These are phyloP conservation scores for Colletotrichum theobromicola DNA, from an alignment of 2,329 filamentous ascomycete genomes.

Conservation along the genomic window DNA sequence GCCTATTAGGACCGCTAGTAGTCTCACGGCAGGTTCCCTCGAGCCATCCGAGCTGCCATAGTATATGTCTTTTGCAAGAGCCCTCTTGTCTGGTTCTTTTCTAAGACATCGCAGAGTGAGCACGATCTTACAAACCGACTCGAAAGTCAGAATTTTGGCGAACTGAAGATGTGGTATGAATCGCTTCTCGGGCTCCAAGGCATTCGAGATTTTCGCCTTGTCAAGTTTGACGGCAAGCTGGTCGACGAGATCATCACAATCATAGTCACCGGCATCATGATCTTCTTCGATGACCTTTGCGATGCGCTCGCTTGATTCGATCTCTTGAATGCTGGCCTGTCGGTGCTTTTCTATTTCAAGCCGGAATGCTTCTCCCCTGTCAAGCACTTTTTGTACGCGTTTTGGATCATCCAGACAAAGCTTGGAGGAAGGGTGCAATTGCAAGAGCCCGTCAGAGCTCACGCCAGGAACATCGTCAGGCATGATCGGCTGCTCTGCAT, in stretches of 20 bases:
- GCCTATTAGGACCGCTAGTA: background rate
- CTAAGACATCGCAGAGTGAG: background rate
- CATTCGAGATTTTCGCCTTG: background rate
- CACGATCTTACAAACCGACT: background rate
- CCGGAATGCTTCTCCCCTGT: background rate
- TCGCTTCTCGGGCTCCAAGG: background rate
- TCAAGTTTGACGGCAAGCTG: background rate
- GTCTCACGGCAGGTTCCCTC: background rate
- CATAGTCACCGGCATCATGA: no score
- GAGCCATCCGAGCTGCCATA: background rate
- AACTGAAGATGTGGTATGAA: background rate
- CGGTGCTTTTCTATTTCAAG: background rate
- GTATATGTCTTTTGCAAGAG: background rate
- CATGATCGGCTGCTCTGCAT: background rate
- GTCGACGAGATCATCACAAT: background rate
- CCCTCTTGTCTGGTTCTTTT: background rate
- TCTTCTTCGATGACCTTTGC: no score
- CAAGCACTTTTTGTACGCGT: background rate
- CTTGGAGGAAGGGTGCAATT: background rate
- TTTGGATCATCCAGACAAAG: background rate
- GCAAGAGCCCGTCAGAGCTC: background rate
- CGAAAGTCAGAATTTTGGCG: background rate
- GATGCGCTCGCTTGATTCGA: no score
- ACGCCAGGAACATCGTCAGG: fast-evolving
- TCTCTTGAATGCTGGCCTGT: no score